Base-by-base conservation (phyloP, 805 yeast genomes). In the Lipomyces japonicus region DNA sequence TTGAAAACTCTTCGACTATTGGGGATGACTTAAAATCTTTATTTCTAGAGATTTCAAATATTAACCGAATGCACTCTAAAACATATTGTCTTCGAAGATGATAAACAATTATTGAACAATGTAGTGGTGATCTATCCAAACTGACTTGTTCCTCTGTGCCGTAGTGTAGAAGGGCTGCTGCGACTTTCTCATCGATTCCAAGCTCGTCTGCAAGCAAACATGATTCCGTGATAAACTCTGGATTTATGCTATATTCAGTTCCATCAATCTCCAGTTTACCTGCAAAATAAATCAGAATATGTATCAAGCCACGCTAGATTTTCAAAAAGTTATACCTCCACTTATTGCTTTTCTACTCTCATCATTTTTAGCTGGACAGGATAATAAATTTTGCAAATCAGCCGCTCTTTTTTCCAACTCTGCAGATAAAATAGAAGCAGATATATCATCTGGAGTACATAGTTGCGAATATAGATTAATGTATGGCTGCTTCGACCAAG, bases 1-100 rank as follows among this genome's bases (percentile, higher is more conserved):
- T 51, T 7, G 46, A 48, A 10, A 34, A 39, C 10, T 42, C 25
- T 18, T 37, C 36, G 24, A 23, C 19, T 10, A 28, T 23, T n/a
- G 34, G 42, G 44, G 58, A 61, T 9, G 58, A 48, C 19, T 6
- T 25, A 3, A 28, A 39, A 2, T 41, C 39, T 14, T 30, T 25
- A 16, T 40, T n/a, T 18, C 38, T 25, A 16, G 50, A 37, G 30
- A 38, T 21, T 5, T 59, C 52, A 51, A 65, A 56, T 3, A 67
- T 42, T 4, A 39, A 30, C 14, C 63, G 51, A 6, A 57, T 21
- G n/a, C 59, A 51, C 49, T 84, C 86, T 37, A 91, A 66, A n/a
- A 90, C 79, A 55, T 79, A 84, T 60, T 80, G 84, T 45, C 83
- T 75, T 59, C 97, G 76, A 45, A 78, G 69, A 61, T 81, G 86